phyloP scores from a whole-genome alignment of 345 rosid species.

The Laguncularia racemosa region DNA sequence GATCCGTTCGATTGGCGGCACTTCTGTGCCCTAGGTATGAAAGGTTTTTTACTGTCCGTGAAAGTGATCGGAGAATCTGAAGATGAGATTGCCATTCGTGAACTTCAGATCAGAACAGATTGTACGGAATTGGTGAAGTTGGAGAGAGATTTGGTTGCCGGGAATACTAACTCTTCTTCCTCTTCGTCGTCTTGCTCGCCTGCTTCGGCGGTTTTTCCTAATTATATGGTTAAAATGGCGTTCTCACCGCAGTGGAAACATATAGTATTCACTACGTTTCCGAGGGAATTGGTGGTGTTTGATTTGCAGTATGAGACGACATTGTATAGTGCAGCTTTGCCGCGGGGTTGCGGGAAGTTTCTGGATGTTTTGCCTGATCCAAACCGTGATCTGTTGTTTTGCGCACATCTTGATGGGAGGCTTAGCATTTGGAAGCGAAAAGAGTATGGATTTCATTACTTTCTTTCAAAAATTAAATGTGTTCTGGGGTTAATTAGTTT shows the following conservation, averaged over 20 bases:
- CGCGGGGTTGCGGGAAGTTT: conserved; percentile 82
- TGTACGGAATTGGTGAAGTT: conserved; percentile 50
- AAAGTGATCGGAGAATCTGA: conserved; percentile 70
- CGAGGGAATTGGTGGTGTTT: conserved; percentile 79
- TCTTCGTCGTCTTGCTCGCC: conserved; percentile 37
- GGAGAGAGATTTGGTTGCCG: conserved; percentile 46
- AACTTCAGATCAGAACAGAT: conserved; percentile 57
- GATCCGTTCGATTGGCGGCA: conserved; percentile 91
- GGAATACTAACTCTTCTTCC: conserved; percentile 15
- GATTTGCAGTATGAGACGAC: conserved; percentile 78
- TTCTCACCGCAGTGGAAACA: conserved; percentile 84
- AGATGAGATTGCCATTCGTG: conserved; percentile 51
- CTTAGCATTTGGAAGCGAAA: conserved; percentile 91
- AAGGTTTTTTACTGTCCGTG: conserved; percentile 64
- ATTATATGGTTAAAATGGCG: conserved; percentile 53
- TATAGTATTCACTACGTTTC: conserved; percentile 68
- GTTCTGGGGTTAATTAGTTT: not conserved
- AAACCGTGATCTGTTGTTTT: conserved; percentile 60
- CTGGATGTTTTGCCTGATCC: conserved; percentile 90
- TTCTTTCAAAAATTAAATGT: not conserved
- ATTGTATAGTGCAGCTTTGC: conserved; percentile 54
- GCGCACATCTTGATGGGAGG: conserved; percentile 86
- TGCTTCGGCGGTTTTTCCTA: conserved; percentile 69
- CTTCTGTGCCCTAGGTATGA: conserved; percentile 64
- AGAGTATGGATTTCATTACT: conserved; percentile 42